These are phyloP conservation scores for Backusella australiensis DNA, from an alignment of 192 early-diverging fungal genomes.

Conservation along the genomic window DNA sequence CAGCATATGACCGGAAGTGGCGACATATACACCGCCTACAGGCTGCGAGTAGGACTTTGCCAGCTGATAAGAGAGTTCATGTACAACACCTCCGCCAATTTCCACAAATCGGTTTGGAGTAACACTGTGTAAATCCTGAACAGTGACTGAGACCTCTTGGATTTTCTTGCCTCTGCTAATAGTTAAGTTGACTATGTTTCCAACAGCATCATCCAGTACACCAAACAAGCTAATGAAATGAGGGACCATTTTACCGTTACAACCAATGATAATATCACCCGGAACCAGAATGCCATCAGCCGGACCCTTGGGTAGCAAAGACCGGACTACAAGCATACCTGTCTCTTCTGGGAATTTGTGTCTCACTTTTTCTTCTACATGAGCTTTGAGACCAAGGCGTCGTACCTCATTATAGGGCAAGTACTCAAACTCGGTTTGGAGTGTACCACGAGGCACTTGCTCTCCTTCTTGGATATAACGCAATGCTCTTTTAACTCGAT, in stretches of 20 bases:
- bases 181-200: constrained; percentile 45
- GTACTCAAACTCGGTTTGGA: constrained; percentile 73
- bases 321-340: constrained; percentile 67
- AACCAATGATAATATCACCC: constrained; percentile 71
- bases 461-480: constrained; percentile 52
- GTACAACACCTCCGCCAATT: constrained; percentile 79
- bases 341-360: constrained; percentile 59
- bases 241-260: constrained; percentile 62
- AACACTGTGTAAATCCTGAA: constrained; percentile 73
- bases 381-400: constrained; percentile 64
- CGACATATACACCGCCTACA: constrained; percentile 78
- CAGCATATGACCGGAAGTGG: constrained; percentile 67
- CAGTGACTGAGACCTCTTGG: constrained; percentile 42
- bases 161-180: constrained; percentile 57
- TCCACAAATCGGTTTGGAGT: constrained; percentile 85
- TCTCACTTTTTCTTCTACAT: constrained; percentile 64
- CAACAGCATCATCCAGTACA: constrained; percentile 63
- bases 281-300: constrained; percentile 57
- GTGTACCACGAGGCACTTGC: constrained; percentile 67
- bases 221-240: constrained; percentile 69
- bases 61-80: constrained; percentile 76
- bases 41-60: constrained; percentile 69
- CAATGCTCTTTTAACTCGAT: constrained; percentile 68
- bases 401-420: constrained; percentile 70
- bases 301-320: constrained; percentile 68